Evolutionary conservation across 495 filamentous ascomycete species (phyloP).

Genomic region (Entonaema liquescens): DNA sequence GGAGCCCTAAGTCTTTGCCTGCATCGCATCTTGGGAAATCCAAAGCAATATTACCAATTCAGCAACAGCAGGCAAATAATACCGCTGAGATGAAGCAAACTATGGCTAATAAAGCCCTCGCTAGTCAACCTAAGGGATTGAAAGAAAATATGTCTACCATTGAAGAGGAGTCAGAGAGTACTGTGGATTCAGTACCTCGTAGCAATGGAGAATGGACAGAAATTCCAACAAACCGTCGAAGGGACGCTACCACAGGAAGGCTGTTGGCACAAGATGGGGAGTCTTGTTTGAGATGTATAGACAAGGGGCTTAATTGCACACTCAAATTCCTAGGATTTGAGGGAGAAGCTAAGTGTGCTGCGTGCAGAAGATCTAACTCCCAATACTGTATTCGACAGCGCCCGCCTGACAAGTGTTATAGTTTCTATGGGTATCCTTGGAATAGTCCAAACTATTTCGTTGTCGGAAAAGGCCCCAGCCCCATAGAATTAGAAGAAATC

Average conservation of each 20-base stretch:
- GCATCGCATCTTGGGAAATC: neutral
- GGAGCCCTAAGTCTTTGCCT: neutral
- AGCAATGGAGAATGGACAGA: neutral
- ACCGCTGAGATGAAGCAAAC: neutral
- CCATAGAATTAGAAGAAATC: constrained; percentile 16
- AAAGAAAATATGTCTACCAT: neutral
- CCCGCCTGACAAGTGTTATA: neutral
- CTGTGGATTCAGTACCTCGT: neutral
- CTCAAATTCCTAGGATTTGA: constrained; percentile 32
- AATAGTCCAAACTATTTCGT: constrained; percentile 39
- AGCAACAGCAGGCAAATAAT: neutral
- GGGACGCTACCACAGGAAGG: constrained; percentile 29
- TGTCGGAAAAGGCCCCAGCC: neutral
- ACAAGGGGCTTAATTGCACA: constrained; percentile 43
- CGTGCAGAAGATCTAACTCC: constrained; percentile 22
- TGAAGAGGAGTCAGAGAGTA: neutral
- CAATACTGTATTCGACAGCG: constrained; percentile 31
- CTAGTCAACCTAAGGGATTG: neutral
- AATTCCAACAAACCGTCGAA: neutral
- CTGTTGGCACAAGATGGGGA: constrained; percentile 21
- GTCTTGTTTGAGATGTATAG: constrained; percentile 33
- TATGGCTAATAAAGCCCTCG: neutral
- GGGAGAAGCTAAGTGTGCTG: constrained; percentile 24
- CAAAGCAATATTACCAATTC: neutral
- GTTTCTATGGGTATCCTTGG: constrained; percentile 35